A percentile compares a stretch with the other conserved stretches of the same genome.
Evolutionary conservation across 768 basidiomycete genomes (phyloP).

Genomic region (Termitomyces sp.): DNA sequence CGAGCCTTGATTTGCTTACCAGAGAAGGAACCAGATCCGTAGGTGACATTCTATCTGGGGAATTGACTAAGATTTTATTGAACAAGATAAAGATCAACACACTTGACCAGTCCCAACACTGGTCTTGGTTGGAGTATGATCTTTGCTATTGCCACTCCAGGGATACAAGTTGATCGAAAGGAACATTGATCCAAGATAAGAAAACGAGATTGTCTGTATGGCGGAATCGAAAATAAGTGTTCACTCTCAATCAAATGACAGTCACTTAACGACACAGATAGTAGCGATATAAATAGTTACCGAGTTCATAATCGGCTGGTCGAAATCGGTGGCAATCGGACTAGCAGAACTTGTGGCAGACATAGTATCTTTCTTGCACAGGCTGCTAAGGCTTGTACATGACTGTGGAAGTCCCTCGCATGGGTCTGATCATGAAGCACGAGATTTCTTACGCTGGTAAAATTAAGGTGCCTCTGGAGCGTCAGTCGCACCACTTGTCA

Average conservation of each 20-base stretch:
- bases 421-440: constrained; percentile 49
- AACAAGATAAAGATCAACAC: constrained; percentile 19
- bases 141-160: constrained; percentile 46
- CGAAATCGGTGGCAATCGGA: background rate
- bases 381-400: constrained; percentile 29
- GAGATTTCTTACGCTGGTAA: constrained; percentile 44
- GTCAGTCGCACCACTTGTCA: constrained; percentile 40
- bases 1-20: constrained; percentile 27
- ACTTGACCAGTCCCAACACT: constrained; percentile 46
- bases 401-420: constrained; percentile 38
- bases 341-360: background rate
- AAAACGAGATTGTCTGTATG: constrained; percentile 37
- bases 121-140: constrained; percentile 47
- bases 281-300: background rate
- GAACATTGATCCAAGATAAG: background rate
- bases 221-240: background rate
- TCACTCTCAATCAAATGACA: background rate
- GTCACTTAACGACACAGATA: background rate
- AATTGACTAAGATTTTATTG: background rate
- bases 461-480: constrained; percentile 49
- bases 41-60: constrained; percentile 40
- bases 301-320: background rate
- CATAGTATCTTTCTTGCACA: constrained; percentile 1
- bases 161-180: constrained; percentile 52
- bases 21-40: constrained; percentile 59